Conservation (phyloP, 208 protist species). For the Leptomonas seymouri region DNA sequence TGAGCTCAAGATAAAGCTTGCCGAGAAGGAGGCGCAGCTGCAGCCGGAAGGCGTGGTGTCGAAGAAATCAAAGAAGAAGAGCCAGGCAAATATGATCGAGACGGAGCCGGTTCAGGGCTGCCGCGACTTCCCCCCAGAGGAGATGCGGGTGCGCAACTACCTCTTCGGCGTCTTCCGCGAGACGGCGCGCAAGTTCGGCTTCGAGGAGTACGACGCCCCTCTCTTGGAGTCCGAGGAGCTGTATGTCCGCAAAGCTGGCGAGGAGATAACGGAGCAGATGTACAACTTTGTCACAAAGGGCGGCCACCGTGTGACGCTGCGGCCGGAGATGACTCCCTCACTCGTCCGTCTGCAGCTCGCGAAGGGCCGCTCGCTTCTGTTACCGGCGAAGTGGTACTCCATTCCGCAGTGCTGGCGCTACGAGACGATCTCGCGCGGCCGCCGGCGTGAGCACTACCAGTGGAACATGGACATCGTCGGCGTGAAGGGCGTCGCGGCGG, state of each 20-base stretch:
- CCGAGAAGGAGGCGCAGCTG: slow-evolving; percentile 53
- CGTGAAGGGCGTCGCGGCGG: slow-evolving; percentile 86
- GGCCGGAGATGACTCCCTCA: slow-evolving; percentile 97
- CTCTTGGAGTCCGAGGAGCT: slow-evolving; percentile 94
- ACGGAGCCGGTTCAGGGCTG: slow-evolving; percentile 93
- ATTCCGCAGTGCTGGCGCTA: slow-evolving; percentile 97
- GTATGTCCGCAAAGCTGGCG: slow-evolving; percentile 95
- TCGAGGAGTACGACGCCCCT: slow-evolving; percentile 97
- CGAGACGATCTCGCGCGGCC: slow-evolving; percentile 94
- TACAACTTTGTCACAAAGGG: slow-evolving; percentile 97
- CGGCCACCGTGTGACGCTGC: slow-evolving; percentile 89
- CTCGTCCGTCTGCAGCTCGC: slow-evolving; percentile 91
- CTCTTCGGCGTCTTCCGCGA: slow-evolving; percentile 92
- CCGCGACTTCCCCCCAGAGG: slow-evolving; percentile 95
- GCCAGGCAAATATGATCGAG: slow-evolving; percentile 85
- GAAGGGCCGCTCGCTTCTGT: slow-evolving; percentile 86
- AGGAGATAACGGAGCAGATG: slow-evolving; percentile 97
- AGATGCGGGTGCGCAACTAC: slow-evolving; percentile 92
- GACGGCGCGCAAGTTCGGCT: slow-evolving; percentile 84
- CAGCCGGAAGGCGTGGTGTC: slow-evolving; percentile 40
- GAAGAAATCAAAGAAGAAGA: slow-evolving; percentile 92
- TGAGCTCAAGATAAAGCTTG: slow-evolving; percentile 56
- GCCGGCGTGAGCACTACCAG: slow-evolving; percentile 96
- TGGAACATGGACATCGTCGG: slow-evolving; percentile 98
- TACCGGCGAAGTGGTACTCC: slow-evolving; percentile 96